Conservation (phyloP, 805 yeast species). For the Candida nemodendra region DNA sequence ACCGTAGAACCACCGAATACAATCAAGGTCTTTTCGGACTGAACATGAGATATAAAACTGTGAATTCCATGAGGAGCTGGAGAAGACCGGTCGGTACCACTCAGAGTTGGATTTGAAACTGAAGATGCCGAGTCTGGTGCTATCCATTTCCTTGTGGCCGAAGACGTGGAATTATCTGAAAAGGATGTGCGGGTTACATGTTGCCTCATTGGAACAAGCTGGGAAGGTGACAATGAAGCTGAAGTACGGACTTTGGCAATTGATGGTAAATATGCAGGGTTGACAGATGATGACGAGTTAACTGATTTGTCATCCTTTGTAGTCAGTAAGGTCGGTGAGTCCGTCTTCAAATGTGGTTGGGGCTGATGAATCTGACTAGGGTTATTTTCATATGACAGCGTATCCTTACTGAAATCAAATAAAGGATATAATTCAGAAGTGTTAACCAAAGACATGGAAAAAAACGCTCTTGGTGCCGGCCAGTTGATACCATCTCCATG, state of each 20-base stretch:
- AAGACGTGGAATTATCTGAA: neutral
- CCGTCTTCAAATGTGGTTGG: constrained; percentile 7
- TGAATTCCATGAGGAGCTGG: constrained; percentile 8
- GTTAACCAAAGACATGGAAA: constrained; percentile 24
- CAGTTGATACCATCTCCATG: constrained; percentile 22
- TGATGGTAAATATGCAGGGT: constrained; percentile 2
- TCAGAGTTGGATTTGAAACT: constrained; percentile 1
- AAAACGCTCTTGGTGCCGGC: constrained; percentile 34
- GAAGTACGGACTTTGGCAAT: neutral
- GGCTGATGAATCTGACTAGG: constrained; percentile 5
- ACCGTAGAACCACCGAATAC: constrained; percentile 34
- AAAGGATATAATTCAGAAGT: constrained; percentile 7
- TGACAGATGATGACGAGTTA: constrained; percentile 5
- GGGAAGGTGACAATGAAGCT: neutral
- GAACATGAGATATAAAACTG: neutral
- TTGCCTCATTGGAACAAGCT: neutral
- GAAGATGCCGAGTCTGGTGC: neutral
- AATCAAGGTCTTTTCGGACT: constrained; percentile 24
- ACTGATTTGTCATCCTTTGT: constrained; percentile 2
- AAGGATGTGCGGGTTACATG: neutral
- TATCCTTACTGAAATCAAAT: constrained; percentile 5
- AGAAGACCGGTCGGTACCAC: constrained; percentile 14
- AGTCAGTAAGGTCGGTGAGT: neutral
- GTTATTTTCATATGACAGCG: neutral
- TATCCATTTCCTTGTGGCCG: neutral